These are phyloP conservation scores for Endogone sp. DNA, from an alignment of 192 early-diverging fungal species.

Conservation along the genomic window DNA sequence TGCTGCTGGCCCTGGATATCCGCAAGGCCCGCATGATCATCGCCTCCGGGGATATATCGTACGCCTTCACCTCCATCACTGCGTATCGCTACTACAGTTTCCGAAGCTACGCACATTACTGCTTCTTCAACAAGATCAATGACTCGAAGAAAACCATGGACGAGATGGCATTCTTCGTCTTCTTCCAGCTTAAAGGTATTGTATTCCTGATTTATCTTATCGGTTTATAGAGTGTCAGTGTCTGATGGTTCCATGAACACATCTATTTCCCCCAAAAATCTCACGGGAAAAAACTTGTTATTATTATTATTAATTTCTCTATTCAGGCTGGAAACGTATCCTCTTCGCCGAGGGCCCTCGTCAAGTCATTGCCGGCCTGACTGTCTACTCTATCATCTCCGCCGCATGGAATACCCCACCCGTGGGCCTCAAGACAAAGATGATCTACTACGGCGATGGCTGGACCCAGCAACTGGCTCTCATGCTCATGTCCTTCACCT, in stretches of 20 bases:
- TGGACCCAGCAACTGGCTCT: constrained; percentile 18
- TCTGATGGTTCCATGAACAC: too few species aligned
- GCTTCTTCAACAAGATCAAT: constrained; percentile 74
- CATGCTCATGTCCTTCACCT: constrained; percentile 56
- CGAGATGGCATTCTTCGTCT: constrained; percentile 77
- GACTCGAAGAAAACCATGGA: constrained; percentile 61
- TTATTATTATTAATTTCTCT: not conserved
- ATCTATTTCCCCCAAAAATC: too few species aligned
- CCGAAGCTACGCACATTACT: constrained; percentile 73
- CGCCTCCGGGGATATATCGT: constrained; percentile 68
- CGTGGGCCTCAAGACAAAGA: constrained; percentile 17
- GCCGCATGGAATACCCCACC: constrained; percentile 14
- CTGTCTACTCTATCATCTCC: constrained; percentile 38
- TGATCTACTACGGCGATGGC: constrained; percentile 19
- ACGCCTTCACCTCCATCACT: constrained; percentile 68
- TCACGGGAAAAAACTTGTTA: not conserved
- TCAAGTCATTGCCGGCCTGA: constrained; percentile 61
- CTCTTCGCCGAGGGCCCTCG: constrained; percentile 81
- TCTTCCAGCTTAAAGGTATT: constrained; percentile 77
- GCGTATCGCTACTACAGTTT: constrained; percentile 77
- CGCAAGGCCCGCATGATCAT: constrained; percentile 63
- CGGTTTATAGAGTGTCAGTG: not conserved
- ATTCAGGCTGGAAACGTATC: constrained; percentile 77
- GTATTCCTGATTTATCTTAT: constrained; percentile 6
- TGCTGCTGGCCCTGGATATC: constrained; percentile 65